Conservation (phyloP, 305 asterid genomes). For the Fraxinus latifolia region DNA sequence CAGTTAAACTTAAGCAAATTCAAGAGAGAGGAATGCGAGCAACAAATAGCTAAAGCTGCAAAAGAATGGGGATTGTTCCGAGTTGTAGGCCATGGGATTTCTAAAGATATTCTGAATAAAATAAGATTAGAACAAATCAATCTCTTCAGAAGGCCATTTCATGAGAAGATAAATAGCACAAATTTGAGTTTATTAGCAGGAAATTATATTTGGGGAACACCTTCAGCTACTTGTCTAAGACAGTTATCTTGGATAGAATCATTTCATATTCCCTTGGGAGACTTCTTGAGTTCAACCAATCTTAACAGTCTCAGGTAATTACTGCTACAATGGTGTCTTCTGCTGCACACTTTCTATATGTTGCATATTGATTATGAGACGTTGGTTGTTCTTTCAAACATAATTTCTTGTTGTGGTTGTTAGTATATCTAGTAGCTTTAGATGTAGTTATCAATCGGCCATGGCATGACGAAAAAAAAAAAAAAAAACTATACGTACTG, state of each 20-base stretch:
- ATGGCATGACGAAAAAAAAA: background rate
- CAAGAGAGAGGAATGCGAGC: slow-evolving; percentile 49
- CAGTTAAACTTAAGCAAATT: slow-evolving; percentile 37
- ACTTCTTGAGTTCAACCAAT: slow-evolving; percentile 32
- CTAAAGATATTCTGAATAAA: slow-evolving; percentile 37
- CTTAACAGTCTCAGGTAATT: slow-evolving; percentile 54
- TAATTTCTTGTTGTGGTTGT: background rate
- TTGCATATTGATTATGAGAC: background rate
- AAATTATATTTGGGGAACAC: slow-evolving; percentile 82
- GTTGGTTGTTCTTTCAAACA: background rate
- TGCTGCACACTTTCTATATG: background rate
- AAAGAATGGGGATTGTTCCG: slow-evolving; percentile 86
- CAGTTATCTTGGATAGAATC: slow-evolving; percentile 88
- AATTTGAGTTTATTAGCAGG: slow-evolving; percentile 47
- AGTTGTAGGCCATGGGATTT: slow-evolving; percentile 68
- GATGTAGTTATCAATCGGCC: background rate
- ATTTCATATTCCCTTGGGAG: slow-evolving; percentile 59
- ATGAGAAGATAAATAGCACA: slow-evolving; percentile 40
- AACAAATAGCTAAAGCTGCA: slow-evolving; percentile 55
- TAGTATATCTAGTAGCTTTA: background rate
- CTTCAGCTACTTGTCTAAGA: slow-evolving; percentile 48
- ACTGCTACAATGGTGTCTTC: background rate
- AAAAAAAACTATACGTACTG: background rate
- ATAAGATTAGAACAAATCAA: slow-evolving; percentile 63
- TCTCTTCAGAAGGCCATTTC: slow-evolving; percentile 54